These are phyloP conservation scores for Hevea brasiliensis DNA, from an alignment of 345 rosid genomes.

Conservation along the genomic window DNA sequence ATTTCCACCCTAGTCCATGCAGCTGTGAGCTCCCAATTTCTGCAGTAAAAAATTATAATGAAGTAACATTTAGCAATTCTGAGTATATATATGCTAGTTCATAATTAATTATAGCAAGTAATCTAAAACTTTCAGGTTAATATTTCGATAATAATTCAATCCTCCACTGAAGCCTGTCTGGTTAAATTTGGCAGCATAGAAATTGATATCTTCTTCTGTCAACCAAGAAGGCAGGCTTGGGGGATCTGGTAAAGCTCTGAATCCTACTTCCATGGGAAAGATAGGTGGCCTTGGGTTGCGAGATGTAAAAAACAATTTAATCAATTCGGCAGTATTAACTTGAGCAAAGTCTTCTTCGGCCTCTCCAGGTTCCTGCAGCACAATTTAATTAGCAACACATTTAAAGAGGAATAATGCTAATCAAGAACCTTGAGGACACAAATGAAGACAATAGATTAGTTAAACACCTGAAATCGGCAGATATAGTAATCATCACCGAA, in stretches of 20 bases:
- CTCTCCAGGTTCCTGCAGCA: conserved; percentile 16
- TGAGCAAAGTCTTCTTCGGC: conserved; percentile 12
- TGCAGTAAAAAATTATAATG: neutral
- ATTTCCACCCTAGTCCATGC: conserved; percentile 8
- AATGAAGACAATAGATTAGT: too few relatives aligned
- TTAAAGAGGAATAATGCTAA: too few relatives aligned
- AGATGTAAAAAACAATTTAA: neutral
- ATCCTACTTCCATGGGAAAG: conserved; percentile 11
- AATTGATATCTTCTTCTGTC: conserved; percentile 15
- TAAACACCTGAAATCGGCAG: conserved; percentile 69
- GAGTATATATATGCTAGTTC: neutral
- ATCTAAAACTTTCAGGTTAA: neutral
- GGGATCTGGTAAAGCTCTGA: conserved; percentile 8
- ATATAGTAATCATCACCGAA: conserved; percentile 68
- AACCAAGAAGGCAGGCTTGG: conserved; percentile 19
- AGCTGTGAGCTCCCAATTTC: conserved; percentile 10
- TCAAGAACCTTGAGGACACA: too few relatives aligned
- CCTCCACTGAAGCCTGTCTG: conserved; percentile 19
- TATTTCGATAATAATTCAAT: conserved; percentile 15
- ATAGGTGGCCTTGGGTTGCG: neutral
- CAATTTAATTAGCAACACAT: too few relatives aligned
- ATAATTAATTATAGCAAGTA: too few relatives aligned
- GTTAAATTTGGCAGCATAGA: conserved; percentile 16
- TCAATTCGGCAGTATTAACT: neutral
- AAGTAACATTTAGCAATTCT: neutral